A percentile compares a stretch with the other conserved stretches of the same genome.
Conservation (phyloP, 1,139 yeast genomes). For the Arxiozyma bovina region DNA sequence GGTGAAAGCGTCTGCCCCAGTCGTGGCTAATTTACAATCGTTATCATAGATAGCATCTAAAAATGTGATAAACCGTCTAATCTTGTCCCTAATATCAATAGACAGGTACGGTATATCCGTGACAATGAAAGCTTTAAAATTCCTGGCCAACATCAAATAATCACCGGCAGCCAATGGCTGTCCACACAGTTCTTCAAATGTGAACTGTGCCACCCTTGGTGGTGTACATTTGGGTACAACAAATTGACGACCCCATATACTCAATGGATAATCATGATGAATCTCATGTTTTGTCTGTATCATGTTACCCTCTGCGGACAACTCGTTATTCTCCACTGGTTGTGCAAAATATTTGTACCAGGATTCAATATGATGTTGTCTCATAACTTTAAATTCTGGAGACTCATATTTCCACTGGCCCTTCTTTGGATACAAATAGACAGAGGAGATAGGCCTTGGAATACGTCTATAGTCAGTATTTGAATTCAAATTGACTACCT, state of each 20-base stretch:
- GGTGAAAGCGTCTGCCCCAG: constrained; percentile 77
- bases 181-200: constrained; percentile 80
- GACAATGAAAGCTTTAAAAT: constrained; percentile 67
- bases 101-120: constrained; percentile 88
- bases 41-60: constrained; percentile 92
- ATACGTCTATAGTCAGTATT: constrained; percentile 91
- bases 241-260: constrained; percentile 84
- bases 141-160: constrained; percentile 72
- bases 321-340: constrained; percentile 24
- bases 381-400: constrained; percentile 42
- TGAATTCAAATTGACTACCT: constrained; percentile 73
- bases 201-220: constrained; percentile 79
- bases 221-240: constrained; percentile 68
- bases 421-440: constrained; percentile 67
- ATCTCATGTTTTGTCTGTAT: constrained; percentile 12
- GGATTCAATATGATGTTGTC: constrained; percentile 53
- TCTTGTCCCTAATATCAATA: constrained; percentile 68
- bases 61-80: constrained; percentile 85
- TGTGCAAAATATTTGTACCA: constrained; percentile 79
- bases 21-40: constrained; percentile 78
- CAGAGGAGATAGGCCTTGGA: constrained; percentile 73
- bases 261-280: constrained; percentile 18
- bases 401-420: constrained; percentile 43
- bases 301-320: constrained; percentile 3
- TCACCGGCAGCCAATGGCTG: constrained; percentile 92